Evolutionary conservation across 192 early-diverging fungal genomes (phyloP), one percentile per base, ranked within the genome.

Genomic region (Backusella australiensis): DNA sequence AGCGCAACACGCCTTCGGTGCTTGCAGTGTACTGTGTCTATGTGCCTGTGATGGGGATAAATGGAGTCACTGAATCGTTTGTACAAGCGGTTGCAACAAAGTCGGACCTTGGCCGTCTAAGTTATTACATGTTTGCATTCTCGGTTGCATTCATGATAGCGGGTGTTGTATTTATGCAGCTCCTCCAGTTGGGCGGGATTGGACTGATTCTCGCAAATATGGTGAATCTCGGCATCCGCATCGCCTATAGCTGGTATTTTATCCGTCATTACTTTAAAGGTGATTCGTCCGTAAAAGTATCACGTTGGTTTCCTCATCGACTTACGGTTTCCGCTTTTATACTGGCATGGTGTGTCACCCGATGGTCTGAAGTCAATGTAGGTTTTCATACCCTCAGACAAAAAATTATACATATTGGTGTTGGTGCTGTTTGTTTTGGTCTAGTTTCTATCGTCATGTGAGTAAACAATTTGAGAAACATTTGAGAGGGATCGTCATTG

Each of bases 51-150:
- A 93, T 98, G 94, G 98, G 95, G 14, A 69, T 97, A 35, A 99
- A 99, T 80, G 98, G 98, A 0, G 93, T 99, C 69, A 91, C 94
- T 6, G 98, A 99, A 79, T 94, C 93, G 1, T 98, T 96, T 81
- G 87, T 98, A 21, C 95, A 96, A 76, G 94, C 92, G 2, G 94
- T 96, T 21, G 98, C 92, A 0, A 83, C 92, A 5, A 82, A 88
- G 46, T 75, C 79, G 2, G 89, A 91, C 66, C 81, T 99, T 11
- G 38, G 81, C 6, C 53, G 75, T 21, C 85, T 94, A 42, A 94
- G 90, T 70, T 73, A 83, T 15, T 94, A 88, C 86, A 94, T 98
- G 94, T 86, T 93, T 26, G 84, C 65, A 3, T 94, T 93, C 78
- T 93, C 94, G 32, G 81, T 78, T 0, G 83, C 85, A 4, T 98